A percentile compares a stretch with the other conserved stretches of the same genome.
phyloP scores from a whole-genome alignment of 208 protist species.

The Trypanosoma mega region DNA sequence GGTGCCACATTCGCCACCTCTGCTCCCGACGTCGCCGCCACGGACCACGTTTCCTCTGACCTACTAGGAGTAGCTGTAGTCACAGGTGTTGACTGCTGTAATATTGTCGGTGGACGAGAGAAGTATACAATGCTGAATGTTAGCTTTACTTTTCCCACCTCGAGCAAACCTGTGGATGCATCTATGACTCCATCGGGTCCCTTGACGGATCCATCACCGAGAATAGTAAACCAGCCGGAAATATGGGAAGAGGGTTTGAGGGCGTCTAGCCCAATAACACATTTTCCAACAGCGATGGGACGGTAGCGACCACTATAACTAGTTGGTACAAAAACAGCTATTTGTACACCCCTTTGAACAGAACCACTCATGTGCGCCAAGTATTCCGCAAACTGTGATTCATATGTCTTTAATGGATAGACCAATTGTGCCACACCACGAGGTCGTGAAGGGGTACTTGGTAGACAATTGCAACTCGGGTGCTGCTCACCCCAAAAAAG shows the following conservation, averaged over 20 bases:
- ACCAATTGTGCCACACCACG: slow-evolving; percentile 56
- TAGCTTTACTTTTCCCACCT: slow-evolving; percentile 28
- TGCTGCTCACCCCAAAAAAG: slow-evolving; percentile 80
- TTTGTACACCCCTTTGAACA: slow-evolving; percentile 55
- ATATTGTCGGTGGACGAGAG: slow-evolving; percentile 3
- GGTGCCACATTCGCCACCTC: too few relatives aligned
- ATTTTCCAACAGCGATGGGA: slow-evolving; percentile 59
- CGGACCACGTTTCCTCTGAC: not conserved
- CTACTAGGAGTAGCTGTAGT: not conserved
- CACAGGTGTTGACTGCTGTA: not conserved
- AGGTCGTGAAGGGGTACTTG: slow-evolving; percentile 54
- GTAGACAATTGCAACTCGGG: slow-evolving; percentile 55
- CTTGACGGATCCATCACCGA: slow-evolving; percentile 26
- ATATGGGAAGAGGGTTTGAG: slow-evolving; percentile 41
- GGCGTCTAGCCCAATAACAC: slow-evolving; percentile 46
- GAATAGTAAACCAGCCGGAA: slow-evolving; percentile 72
- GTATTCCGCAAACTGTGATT: slow-evolving; percentile 57
- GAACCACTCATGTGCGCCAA: slow-evolving; percentile 58
- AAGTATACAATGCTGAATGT: slow-evolving; percentile 47
- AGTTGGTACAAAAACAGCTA: slow-evolving; percentile 78
- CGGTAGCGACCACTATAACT: slow-evolving; percentile 70
- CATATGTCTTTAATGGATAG: slow-evolving; percentile 73
- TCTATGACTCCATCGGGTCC: not conserved
- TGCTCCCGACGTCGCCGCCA: too few relatives aligned
- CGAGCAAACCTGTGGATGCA: slow-evolving; percentile 1